A percentile compares a stretch with the other conserved stretches of the same genome.
Conservation (phyloP, 1,284 basidiomycete species). For the Cerrena zonata region DNA sequence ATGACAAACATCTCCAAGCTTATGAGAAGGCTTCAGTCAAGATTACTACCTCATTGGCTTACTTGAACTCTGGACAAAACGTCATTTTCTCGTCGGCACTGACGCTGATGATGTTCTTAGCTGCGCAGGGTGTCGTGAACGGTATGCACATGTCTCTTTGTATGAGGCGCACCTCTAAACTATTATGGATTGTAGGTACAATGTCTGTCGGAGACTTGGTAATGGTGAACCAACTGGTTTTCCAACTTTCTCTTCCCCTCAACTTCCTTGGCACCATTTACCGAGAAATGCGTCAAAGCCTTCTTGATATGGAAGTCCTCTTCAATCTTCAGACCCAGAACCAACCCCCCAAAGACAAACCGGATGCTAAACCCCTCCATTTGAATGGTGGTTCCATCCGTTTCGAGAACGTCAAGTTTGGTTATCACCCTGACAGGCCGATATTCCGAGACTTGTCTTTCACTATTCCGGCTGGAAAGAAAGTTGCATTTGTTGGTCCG, state of each 20-base stretch:
- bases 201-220: conserved; percentile 98
- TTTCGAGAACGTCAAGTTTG: conserved; percentile 90
- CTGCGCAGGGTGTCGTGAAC: conserved; percentile 88
- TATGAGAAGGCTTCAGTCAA: conserved; percentile 93
- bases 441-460: conserved; percentile 90
- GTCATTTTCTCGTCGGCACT: conserved; percentile 90
- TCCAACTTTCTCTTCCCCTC: conserved; percentile 91
- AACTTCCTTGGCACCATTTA: conserved; percentile 98
- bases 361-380: conserved; percentile 60
- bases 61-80: conserved; percentile 93
- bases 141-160: conserved; percentile 41
- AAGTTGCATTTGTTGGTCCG: conserved; percentile 93
- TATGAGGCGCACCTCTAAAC: neutral
- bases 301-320: conserved; percentile 94
- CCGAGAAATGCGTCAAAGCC: conserved; percentile 89
- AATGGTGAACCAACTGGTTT: conserved; percentile 99
- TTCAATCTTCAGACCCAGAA: conserved; percentile 89
- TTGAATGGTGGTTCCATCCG: conserved; percentile 82
- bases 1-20: conserved; percentile 81
- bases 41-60: conserved; percentile 90
- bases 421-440: conserved; percentile 83
- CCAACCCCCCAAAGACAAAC: conserved; percentile 67
- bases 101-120: conserved; percentile 93
- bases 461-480: conserved; percentile 89
- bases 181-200: conserved; percentile 51